Evolutionary conservation across 1,284 basidiomycete species (phyloP).

Genomic region (Cryptococcus amylolentus): DNA sequence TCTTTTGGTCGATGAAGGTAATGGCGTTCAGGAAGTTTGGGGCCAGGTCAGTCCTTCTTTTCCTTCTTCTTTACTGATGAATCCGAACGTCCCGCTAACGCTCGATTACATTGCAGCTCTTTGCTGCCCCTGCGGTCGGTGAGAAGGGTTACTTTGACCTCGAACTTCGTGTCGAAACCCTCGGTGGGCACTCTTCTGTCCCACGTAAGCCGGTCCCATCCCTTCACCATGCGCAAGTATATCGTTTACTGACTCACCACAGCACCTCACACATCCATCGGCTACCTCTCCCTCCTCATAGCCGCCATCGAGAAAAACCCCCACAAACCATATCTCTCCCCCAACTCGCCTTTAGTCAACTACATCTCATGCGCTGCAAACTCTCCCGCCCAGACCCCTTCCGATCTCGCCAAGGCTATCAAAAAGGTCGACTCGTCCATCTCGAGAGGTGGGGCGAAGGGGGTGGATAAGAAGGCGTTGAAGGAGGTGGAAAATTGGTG

Average conservation of each 20-base stretch:
- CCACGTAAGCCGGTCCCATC: constrained; percentile 51
- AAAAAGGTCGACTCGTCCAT: constrained; percentile 20
- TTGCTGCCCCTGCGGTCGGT: constrained; percentile 53
- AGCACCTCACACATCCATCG: constrained; percentile 47
- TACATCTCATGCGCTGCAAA: constrained; percentile 33
- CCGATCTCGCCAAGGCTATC: constrained; percentile 23
- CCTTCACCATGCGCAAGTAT: neutral
- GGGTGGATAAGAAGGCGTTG: constrained; percentile 35
- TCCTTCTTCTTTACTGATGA: neutral
- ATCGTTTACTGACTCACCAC: constrained; percentile 5
- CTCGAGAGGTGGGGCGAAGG: constrained; percentile 15
- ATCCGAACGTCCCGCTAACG: neutral
- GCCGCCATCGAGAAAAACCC: constrained; percentile 42
- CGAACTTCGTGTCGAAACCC: constrained; percentile 56
- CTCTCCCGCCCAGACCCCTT: constrained; percentile 23
- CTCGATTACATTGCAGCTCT: constrained; percentile 4
- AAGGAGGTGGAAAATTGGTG: constrained; percentile 30
- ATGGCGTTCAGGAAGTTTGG: constrained; percentile 22
- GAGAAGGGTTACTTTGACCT: constrained; percentile 67
- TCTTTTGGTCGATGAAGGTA: constrained; percentile 56
- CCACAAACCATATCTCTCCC: constrained; percentile 28
- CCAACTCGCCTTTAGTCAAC: constrained; percentile 28
- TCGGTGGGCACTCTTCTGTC: constrained; percentile 65
- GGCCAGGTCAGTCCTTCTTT: constrained; percentile 21
- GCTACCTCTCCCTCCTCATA: constrained; percentile 40